These are phyloP conservation scores for Ascochyta clinopodiicola DNA, from an alignment of 2,329 filamentous ascomycete species.

Conservation along the genomic window DNA sequence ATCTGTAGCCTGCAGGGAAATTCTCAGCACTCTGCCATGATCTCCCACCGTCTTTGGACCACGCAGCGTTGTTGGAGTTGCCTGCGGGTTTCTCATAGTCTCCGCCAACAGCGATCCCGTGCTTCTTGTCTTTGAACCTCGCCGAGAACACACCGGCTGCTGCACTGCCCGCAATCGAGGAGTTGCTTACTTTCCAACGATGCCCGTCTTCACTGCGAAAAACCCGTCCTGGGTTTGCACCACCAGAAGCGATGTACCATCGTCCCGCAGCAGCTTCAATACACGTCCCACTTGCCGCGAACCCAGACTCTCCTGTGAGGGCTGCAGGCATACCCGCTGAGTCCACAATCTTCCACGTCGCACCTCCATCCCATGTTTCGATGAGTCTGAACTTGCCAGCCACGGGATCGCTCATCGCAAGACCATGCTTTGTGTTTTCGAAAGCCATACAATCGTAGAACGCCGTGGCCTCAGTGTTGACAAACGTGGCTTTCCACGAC, in stretches of 20 bases:
- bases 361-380: constrained; percentile 35
- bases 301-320: constrained; percentile 31
- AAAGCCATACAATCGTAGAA: constrained; percentile 43
- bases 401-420: constrained; percentile 41
- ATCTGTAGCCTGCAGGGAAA: constrained; percentile 37
- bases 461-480: constrained; percentile 31
- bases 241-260: constrained; percentile 39
- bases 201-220: constrained; percentile 24
- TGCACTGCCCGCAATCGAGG: constrained; percentile 28
- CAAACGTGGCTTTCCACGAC: constrained; percentile 31
- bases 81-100: constrained; percentile 31
- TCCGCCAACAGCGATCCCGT: constrained; percentile 38
- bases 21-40: constrained; percentile 29
- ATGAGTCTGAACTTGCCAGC: constrained; percentile 37
- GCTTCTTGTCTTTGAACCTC: constrained; percentile 30
- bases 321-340: constrained; percentile 26
- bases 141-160: constrained; percentile 41
- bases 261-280: constrained; percentile 34
- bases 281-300: constrained; percentile 38
- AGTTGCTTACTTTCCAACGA: constrained; percentile 30
- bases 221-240: constrained; percentile 33
- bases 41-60: constrained; percentile 34
- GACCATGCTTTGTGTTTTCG: constrained; percentile 28
- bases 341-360: constrained; percentile 28
- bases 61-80: constrained; percentile 29